These are phyloP conservation scores for Suhomyces canberraensis DNA, from an alignment of 805 yeast species.

Conservation along the genomic window DNA sequence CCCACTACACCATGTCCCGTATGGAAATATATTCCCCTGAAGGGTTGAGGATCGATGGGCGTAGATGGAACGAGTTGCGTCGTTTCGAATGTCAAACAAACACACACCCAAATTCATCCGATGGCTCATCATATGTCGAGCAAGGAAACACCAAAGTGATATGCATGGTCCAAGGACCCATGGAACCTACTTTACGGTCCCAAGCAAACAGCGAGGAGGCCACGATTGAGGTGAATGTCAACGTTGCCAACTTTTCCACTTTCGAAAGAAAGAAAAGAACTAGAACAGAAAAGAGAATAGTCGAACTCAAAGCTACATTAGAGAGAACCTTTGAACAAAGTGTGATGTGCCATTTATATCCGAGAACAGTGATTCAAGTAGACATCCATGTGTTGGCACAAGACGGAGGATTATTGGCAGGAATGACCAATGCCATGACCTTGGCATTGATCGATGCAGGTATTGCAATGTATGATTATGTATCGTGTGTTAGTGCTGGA, in stretches of 20 bases:
- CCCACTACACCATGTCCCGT: conserved; percentile 30
- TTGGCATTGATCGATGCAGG: conserved; percentile 94
- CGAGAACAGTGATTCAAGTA: conserved; percentile 78
- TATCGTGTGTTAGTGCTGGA: conserved; percentile 78
- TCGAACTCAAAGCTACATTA: conserved; percentile 63
- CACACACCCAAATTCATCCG: conserved; percentile 84
- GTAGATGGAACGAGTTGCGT: conserved; percentile 92
- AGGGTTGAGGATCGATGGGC: conserved; percentile 89
- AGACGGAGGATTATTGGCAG: conserved; percentile 85
- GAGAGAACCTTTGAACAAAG: conserved; percentile 73
- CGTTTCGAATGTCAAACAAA: conserved; percentile 75
- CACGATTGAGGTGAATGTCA: conserved; percentile 58
- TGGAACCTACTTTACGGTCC: conserved; percentile 65
- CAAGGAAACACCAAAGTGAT: conserved; percentile 89
- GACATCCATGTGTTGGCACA: conserved; percentile 76
- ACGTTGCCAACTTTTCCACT: conserved; percentile 78
- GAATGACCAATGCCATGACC: conserved; percentile 81
- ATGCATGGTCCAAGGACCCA: conserved; percentile 85
- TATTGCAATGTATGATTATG: conserved; percentile 87
- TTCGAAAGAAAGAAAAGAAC: conserved; percentile 67
- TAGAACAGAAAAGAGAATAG: conserved; percentile 65
- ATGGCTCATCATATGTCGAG: conserved; percentile 89
- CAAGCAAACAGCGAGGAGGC: conserved; percentile 52
- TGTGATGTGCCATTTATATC: conserved; percentile 68
- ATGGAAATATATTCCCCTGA: conserved; percentile 91